phyloP scores from a whole-genome alignment of 192 early-diverging fungal genomes.

The Coemansia sp. region DNA sequence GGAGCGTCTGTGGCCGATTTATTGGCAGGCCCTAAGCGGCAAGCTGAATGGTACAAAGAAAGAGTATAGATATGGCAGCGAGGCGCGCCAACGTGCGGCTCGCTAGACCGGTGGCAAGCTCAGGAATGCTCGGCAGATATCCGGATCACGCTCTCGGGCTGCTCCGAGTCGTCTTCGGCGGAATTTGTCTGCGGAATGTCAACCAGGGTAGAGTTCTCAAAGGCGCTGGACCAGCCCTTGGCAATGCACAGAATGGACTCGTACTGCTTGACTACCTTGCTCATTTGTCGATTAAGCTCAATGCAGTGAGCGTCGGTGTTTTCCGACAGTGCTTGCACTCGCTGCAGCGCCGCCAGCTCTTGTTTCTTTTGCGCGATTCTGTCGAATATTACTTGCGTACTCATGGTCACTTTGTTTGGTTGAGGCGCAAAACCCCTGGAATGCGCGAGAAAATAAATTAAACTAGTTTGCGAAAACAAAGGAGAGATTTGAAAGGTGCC shows the following conservation, averaged over 20 bases:
- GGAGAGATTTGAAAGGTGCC: no score
- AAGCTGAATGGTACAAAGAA: no score
- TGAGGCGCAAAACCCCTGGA: background rate
- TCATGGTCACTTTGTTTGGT: conserved; percentile 22
- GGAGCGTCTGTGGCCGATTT: no score
- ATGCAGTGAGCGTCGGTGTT: conserved; percentile 43
- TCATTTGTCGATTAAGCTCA: conserved; percentile 50
- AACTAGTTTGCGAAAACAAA: background rate
- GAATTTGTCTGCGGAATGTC: conserved; percentile 34
- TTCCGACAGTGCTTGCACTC: conserved; percentile 37
- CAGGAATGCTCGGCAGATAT: conserved; percentile 44
- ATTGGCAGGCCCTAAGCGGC: no score
- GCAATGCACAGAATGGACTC: conserved; percentile 37
- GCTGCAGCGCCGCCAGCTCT: conserved; percentile 42
- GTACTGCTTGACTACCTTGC: conserved; percentile 45
- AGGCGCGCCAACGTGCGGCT: background rate
- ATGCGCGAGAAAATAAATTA: background rate
- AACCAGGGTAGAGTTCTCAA: conserved; percentile 45
- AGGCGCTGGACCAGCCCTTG: conserved; percentile 43
- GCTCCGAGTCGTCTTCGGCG: conserved; percentile 40
- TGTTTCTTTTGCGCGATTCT: conserved; percentile 45
- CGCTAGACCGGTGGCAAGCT: no score
- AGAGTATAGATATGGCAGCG: background rate
- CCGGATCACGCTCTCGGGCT: conserved; percentile 44
- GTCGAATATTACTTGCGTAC: conserved; percentile 36